A percentile compares a stretch with the other conserved stretches of the same genome.
These are phyloP conservation scores for Saccharata proteae DNA, from an alignment of 2,329 filamentous ascomycete species.

Conservation along the genomic window DNA sequence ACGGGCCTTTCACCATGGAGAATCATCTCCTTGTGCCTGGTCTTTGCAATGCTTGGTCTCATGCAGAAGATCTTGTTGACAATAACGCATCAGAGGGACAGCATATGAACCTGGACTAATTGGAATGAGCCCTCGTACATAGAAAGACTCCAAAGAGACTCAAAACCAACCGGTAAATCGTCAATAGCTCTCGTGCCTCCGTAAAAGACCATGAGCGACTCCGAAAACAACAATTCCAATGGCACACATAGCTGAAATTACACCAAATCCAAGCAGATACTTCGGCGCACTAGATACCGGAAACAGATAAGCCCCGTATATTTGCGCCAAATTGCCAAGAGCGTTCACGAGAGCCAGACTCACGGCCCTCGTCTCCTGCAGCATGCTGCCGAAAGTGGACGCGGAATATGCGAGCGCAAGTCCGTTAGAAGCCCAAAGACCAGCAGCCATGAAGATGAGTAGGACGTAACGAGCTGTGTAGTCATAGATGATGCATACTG, in stretches of 20 bases:
- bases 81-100: too few relatives aligned
- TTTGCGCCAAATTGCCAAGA: constrained; percentile 42
- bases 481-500: constrained; percentile 34
- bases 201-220: constrained; percentile 17
- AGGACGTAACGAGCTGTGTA: constrained; percentile 42
- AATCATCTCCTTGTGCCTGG: too few relatives aligned
- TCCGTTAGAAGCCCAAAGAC: constrained; percentile 42
- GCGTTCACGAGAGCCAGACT: constrained; percentile 41
- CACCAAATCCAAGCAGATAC: constrained; percentile 23
- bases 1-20: too few relatives aligned
- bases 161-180: too few relatives aligned
- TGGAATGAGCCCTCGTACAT: too few relatives aligned
- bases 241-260: constrained; percentile 21
- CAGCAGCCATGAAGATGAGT: constrained; percentile 44
- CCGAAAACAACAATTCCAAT: constrained; percentile 19
- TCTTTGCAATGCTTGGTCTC: too few relatives aligned
- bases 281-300: constrained; percentile 37
- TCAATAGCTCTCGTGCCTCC: too few relatives aligned
- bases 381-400: constrained; percentile 39
- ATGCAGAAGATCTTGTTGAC: too few relatives aligned
- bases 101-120: too few relatives aligned
- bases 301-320: constrained; percentile 44
- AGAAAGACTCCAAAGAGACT: too few relatives aligned
- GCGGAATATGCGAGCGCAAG: constrained; percentile 40
- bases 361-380: constrained; percentile 39